Evolutionary conservation across 2,329 filamentous ascomycete genomes (phyloP), one percentile per base, ranked within the genome.

Genomic region (Colletotrichum kahawae): DNA sequence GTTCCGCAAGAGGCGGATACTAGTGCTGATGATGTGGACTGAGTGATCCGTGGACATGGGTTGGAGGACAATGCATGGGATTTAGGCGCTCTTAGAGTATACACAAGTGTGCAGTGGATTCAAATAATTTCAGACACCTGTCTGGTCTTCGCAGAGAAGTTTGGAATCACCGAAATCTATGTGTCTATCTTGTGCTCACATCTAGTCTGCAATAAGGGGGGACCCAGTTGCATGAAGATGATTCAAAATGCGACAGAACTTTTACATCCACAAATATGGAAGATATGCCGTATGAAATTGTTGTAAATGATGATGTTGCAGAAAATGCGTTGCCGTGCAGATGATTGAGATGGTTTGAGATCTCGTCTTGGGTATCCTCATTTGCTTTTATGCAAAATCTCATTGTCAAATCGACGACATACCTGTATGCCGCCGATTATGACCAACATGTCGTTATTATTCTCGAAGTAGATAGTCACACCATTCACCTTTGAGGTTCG

Each of bases 21-120:
- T 5, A 84, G 78, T 70, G 80, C 82, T 1, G 85, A 88, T 70
- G 87, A 88, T 76, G 84, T 89, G 4, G 88, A 89, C 74, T 89
- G 75, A 70, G 31, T 2, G 51, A 18, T 51, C 18, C n/a, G 13
- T 6, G n/a, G 12, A 13, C 12, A 51, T 21, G 43, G n/a, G 7
- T 57, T 65, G 5, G 27, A 24, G 13, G 27, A 36, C 9, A 29
- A 1, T 18, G 24, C 21, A 16, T 24, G 54, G 18, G n/a, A 60
- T 24, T 33, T n/a, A 36, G 54, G 54, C 7, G 57, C 57, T 34
- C 13, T 21, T 60, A 34, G 57, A 36, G 16, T 29, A 60, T 21
- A 60, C 14, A 43, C 33, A 27, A 27, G 3, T 63, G 14, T 29
- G 29, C 59, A 34, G 7, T 27, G 18, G 27, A 18, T n/a, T 51